Percentiles rank a stretch among this genome's conserved stretches.
phyloP scores from a whole-genome alignment of 2,329 filamentous ascomycete genomes.

The Proliferodiscus dingleyae region DNA sequence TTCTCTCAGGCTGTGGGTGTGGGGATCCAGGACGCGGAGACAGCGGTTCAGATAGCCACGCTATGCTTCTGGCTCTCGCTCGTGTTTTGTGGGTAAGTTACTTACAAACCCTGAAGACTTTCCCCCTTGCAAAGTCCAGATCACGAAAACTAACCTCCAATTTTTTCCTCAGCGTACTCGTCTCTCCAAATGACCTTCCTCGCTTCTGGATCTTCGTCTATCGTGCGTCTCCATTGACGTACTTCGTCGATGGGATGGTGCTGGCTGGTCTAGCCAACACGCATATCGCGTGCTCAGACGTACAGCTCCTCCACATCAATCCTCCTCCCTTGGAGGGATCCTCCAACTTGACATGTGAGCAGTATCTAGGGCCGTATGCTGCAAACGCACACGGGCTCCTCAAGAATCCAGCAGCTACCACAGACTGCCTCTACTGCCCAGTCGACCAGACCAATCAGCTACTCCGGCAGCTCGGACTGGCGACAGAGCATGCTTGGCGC shows the following conservation, averaged over 20 bases:
- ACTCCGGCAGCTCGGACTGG: background rate
- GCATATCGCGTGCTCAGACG: slow-evolving; percentile 56
- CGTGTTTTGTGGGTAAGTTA: slow-evolving; percentile 55
- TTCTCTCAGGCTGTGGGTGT: slow-evolving; percentile 75
- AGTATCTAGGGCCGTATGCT: slow-evolving; percentile 53
- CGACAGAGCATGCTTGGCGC: background rate
- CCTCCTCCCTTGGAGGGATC: slow-evolving; percentile 43
- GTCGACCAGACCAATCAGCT: background rate
- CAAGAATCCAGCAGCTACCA: slow-evolving; percentile 13
- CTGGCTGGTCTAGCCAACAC: slow-evolving; percentile 63
- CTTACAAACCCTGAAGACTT: no score
- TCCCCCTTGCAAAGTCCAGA: no score
- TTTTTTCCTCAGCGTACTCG: slow-evolving; percentile 4
- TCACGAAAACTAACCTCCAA: no score
- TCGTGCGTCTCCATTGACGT: slow-evolving; percentile 73
- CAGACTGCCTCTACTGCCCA: slow-evolving; percentile 36
- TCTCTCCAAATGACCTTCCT: slow-evolving; percentile 42
- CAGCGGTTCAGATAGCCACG: slow-evolving; percentile 69
- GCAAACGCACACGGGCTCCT: slow-evolving; percentile 47
- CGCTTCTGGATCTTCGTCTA: slow-evolving; percentile 83
- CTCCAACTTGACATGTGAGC: slow-evolving; percentile 46
- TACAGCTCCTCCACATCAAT: slow-evolving; percentile 61
- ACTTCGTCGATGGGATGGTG: slow-evolving; percentile 68
- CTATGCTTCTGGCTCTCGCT: slow-evolving; percentile 66
- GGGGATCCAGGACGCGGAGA: slow-evolving; percentile 67